These are phyloP conservation scores for Microdochium trichocladiopsis DNA, from an alignment of 2,329 filamentous ascomycete species.

Conservation along the genomic window DNA sequence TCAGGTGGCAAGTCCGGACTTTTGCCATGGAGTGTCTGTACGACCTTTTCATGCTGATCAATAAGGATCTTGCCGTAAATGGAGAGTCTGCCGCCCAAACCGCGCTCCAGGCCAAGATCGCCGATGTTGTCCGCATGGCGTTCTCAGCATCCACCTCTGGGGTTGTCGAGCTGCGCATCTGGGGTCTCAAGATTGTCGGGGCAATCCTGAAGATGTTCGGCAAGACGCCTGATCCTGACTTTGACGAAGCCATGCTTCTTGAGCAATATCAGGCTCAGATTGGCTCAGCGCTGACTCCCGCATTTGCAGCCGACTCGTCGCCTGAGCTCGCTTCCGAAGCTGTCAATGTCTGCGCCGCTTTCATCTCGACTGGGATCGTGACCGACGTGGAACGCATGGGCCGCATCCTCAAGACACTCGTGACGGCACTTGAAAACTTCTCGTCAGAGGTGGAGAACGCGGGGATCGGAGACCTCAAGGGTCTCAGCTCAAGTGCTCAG, in stretches of 20 bases:
- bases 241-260: slow-evolving; percentile 90
- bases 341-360: slow-evolving; percentile 95
- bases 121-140: slow-evolving; percentile 91
- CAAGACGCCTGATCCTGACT: slow-evolving; percentile 90
- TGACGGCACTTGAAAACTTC: slow-evolving; percentile 87
- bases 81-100: slow-evolving; percentile 72
- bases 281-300: slow-evolving; percentile 89
- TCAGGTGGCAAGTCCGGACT: slow-evolving; percentile 92
- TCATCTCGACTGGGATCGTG: slow-evolving; percentile 94
- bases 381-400: slow-evolving; percentile 99
- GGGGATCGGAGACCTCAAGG: slow-evolving; percentile 86
- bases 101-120: slow-evolving; percentile 75
- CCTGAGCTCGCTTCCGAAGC: slow-evolving; percentile 93
- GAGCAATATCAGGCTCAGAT: slow-evolving; percentile 99
- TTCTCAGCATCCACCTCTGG: slow-evolving; percentile 95
- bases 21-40: slow-evolving; percentile 88
- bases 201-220: slow-evolving; percentile 94
- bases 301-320: slow-evolving; percentile 91
- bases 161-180: slow-evolving; percentile 82
- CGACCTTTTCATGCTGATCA: slow-evolving; percentile 73
- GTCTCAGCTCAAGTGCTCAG: slow-evolving; percentile 89
- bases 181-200: slow-evolving; percentile 89
- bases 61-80: slow-evolving; percentile 70
- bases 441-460: slow-evolving; percentile 73
- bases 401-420: slow-evolving; percentile 87